These are phyloP conservation scores for Dryas alaskensis DNA, from an alignment of 306 rosid species.

Conservation along the genomic window DNA sequence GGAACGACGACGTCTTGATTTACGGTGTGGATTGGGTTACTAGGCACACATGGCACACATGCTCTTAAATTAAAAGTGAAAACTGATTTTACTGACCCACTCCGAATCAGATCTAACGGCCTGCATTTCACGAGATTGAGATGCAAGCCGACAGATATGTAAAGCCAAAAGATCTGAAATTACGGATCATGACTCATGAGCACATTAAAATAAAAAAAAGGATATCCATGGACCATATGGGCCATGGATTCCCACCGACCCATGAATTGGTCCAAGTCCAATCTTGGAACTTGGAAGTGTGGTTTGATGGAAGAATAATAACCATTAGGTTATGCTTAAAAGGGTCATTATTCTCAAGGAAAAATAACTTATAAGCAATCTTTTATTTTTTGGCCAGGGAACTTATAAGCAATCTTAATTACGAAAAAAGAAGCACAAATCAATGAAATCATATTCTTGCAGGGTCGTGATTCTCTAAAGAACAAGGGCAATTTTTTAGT, in stretches of 20 bases:
- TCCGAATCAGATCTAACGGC: background rate
- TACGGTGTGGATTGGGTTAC: background rate
- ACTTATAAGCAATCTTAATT: too few species aligned
- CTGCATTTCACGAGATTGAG: background rate
- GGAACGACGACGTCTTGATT: conserved; percentile 40
- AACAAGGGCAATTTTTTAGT: background rate
- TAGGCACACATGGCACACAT: background rate
- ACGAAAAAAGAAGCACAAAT: too few species aligned
- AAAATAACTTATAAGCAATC: too few species aligned
- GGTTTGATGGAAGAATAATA: too few species aligned
- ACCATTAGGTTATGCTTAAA: too few species aligned
- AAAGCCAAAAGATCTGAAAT: conserved; percentile 13
- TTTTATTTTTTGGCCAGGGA: too few species aligned
- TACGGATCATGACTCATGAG: conserved; percentile 16
- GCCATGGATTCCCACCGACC: background rate
- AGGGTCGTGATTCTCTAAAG: background rate
- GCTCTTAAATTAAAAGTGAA: background rate
- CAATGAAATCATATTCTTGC: background rate
- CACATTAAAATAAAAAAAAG: background rate
- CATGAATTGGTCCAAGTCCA: background rate
- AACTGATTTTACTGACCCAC: conserved; percentile 8
- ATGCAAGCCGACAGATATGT: background rate
- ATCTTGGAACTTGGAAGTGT: too few species aligned
- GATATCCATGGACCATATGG: background rate
- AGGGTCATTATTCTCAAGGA: too few species aligned